Base-by-base conservation (phyloP, 202 grass and related monocot genomes). In the Setaria viridis region DNA sequence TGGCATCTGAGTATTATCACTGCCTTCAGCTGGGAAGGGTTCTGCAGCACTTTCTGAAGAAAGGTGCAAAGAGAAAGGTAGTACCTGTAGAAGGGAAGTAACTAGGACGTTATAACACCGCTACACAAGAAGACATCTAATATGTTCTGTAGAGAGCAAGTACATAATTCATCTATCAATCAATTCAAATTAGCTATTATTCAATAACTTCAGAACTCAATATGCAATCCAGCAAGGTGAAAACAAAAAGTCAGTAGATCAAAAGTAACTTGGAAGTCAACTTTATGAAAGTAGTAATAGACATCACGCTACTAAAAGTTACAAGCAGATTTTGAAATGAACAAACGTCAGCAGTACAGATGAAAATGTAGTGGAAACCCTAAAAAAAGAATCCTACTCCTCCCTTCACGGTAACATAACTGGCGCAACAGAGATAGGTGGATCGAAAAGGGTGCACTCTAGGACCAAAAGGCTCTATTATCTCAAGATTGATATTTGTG, bases 51-150 rank as follows among this genome's bases (percentile, higher is more conserved):
- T 83, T 79, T 85, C 74, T 73, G 88, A 91, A 88, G 95, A 95
- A 72, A 98, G 88, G 84, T 86, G 78, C 75, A 98, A 82, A 33
- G 82, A 90, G 80, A 95, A 92, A 86, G 69, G 81, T 42, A 82
- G 79, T 35, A 51, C 84, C 93, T 98, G 70, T 81, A 82, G 19
- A 86, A 78, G 50, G 9, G 29, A 63, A 68, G 62, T 11, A 82
- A 56, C 50, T 67, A 16, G 85, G 50, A 49, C 14, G 30, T 76
- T 66, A 91, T 59, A 78, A 74, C 54, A 56, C 12, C 57, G 47
- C 11, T 50, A 33, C 42, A 69, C 1, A 83, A 49, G 16, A 84
- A 57, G 5, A 68, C 2, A 35, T 45, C 21, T 76, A 17, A 19
- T 11, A 63, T 48, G 43, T 70, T 35, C 21, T 64, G 72, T 66